Evolutionary conservation across 1,284 basidiomycete species (phyloP).

Genomic region (Wolfiporia cocos): DNA sequence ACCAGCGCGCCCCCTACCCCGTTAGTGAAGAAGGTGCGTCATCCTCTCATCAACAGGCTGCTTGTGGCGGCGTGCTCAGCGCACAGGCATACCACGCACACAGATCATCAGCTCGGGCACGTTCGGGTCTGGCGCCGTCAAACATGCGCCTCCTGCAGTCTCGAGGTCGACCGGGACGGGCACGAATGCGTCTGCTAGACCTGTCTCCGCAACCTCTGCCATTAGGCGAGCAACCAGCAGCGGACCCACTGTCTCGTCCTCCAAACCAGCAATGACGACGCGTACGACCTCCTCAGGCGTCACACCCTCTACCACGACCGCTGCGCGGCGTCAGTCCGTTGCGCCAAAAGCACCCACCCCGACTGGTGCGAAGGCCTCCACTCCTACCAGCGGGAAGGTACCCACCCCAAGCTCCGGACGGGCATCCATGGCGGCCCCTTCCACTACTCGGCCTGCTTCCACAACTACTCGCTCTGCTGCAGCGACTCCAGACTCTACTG

Average conservation of each 20-base stretch:
- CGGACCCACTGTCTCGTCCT: slow-evolving; percentile 25
- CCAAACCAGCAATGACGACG: slow-evolving; percentile 39
- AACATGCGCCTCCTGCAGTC: slow-evolving; percentile 34
- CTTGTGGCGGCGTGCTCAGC: slow-evolving; percentile 1
- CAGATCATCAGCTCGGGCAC: slow-evolving; percentile 66
- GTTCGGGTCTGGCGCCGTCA: slow-evolving; percentile 54
- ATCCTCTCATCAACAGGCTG: slow-evolving; percentile 17
- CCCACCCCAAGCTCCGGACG: slow-evolving; percentile 40
- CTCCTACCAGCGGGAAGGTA: slow-evolving; percentile 42
- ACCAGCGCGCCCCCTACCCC: slow-evolving; percentile 38
- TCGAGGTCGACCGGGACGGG: slow-evolving; percentile 34
- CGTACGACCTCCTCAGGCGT: slow-evolving; percentile 23
- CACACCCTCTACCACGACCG: slow-evolving; percentile 13
- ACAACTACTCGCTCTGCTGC: slow-evolving; percentile 35
- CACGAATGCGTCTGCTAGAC: slow-evolving; percentile 29
- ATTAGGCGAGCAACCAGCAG: slow-evolving; percentile 46
- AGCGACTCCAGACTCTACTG: slow-evolving; percentile 37
- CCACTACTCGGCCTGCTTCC: slow-evolving; percentile 12
- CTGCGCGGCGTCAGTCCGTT: slow-evolving; percentile 21
- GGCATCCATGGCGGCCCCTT: slow-evolving; percentile 23
- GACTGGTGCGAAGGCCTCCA: slow-evolving; percentile 37
- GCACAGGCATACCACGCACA: slow-evolving; percentile 3
- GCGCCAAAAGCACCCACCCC: slow-evolving; percentile 33
- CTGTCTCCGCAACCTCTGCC: slow-evolving; percentile 30
- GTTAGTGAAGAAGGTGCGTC: slow-evolving; percentile 59